Conservation (phyloP, 2,329 filamentous ascomycete species). For the Stachybotrys chlorohalonatus region DNA sequence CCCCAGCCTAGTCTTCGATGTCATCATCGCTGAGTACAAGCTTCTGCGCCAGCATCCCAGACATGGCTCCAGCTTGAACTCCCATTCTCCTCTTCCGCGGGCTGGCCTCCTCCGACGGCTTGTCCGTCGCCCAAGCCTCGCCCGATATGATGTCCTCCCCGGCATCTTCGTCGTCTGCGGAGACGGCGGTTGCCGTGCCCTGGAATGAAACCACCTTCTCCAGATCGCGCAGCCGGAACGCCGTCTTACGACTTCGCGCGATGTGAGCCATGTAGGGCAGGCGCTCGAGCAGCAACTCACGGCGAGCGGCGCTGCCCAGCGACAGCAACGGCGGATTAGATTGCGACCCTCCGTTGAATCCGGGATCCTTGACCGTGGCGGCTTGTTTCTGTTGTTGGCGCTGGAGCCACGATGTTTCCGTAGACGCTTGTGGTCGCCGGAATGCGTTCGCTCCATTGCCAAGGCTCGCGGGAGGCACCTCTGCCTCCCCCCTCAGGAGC, state of each 20-base stretch:
- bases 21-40: conserved; percentile 74
- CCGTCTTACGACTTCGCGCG: conserved; percentile 30
- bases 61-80: conserved; percentile 26
- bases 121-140: conserved; percentile 54
- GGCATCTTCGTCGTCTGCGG: conserved; percentile 31
- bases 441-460: conserved; percentile 41
- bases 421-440: conserved; percentile 27
- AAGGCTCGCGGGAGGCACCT: conserved; percentile 24
- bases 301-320: conserved; percentile 56
- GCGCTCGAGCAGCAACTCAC: conserved; percentile 73
- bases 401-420: conserved; percentile 24
- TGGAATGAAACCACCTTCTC: conserved; percentile 61
- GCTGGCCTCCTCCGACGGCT: conserved; percentile 43
- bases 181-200: conserved; percentile 46
- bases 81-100: conserved; percentile 37
- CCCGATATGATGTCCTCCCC: conserved; percentile 32
- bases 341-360: conserved; percentile 9
- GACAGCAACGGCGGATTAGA: conserved; percentile 37
- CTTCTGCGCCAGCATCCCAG: conserved; percentile 48
- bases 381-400: conserved; percentile 17
- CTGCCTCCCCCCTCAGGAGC: conserved; percentile 45
- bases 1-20: conserved; percentile 53
- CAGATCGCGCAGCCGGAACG: conserved; percentile 44
- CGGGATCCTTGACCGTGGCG: conserved; percentile 5
- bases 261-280: conserved; percentile 79